Base-by-base conservation (phyloP, 805 yeast species). In the Sugiyamaella boreocaroliniensis region DNA sequence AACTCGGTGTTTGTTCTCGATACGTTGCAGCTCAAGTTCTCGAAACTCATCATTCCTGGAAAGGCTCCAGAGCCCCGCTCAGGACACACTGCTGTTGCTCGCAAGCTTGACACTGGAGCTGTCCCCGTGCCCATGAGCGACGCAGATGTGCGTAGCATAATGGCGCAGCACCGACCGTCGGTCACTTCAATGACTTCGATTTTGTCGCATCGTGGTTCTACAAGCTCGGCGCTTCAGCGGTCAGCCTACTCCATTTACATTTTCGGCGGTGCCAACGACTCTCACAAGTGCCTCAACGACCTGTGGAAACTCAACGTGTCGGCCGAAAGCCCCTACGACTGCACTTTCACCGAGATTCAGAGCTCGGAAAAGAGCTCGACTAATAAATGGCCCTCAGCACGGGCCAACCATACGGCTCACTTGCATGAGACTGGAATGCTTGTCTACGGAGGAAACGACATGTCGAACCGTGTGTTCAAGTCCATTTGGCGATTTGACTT, bases 391-490 rank as follows among this genome's bases (percentile, higher is more conserved):
- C 63, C 63, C 18, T 40, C 51, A 5, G 42, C 51, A 8, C 50
- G 61, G 19, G 52, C 49, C 9, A 47, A 54, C 44, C 63, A 59
- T 41, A 49, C 60, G 15, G 61, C 61, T 1, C 61, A 58, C 29
- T 19, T 49, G 6, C 44, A 48, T 14, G 40, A 46, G 11, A 49
- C 43, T 11, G 26, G 48, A 6, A 58, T 59, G 59, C 40, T 59
- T 11, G 47, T 59, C 18, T 56, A 43, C 43, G 63, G 63, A 15
- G 63, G 63, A 9, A 52, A 51, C 42, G 54, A 58, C 41, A 22
- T 45, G 34, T 40, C 19, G 8, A 16, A 46, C 16, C 26, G 40
- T 4, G 59, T 59, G 34, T 52, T 43, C 42, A 50, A 52, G 40
- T 58, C 55, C 18, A 43, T 56, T 10, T 59, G 62, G 62, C 14